Conservation (phyloP, 345 rosid genomes). For the Adansonia digitata region DNA sequence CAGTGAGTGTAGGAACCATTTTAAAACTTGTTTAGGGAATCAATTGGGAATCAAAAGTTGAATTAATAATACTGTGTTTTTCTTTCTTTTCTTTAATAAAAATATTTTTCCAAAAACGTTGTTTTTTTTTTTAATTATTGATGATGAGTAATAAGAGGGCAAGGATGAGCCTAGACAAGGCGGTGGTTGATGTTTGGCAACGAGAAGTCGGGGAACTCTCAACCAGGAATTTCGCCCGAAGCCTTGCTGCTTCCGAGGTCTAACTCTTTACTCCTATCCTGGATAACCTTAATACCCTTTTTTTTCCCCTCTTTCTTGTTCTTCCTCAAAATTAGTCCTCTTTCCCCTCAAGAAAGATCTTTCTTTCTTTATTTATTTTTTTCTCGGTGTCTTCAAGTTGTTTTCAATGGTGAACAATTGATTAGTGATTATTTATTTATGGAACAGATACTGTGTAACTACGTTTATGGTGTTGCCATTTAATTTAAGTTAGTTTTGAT, state of each 20-base stretch:
- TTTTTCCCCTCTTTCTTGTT: background rate
- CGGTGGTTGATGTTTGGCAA: conserved; percentile 60
- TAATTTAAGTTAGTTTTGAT: background rate
- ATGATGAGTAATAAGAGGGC: conserved; percentile 21
- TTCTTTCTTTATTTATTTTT: no score
- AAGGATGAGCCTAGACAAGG: conserved; percentile 28
- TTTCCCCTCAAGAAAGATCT: background rate
- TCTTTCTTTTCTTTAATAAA: background rate
- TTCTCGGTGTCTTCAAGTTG: background rate
- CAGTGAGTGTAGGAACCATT: background rate
- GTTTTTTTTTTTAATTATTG: background rate
- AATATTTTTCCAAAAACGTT: background rate
- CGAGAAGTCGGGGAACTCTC: conserved; percentile 81
- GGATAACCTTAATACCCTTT: no score
- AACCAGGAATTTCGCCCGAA: conserved; percentile 56
- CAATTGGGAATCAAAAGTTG: background rate
- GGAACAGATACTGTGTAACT: background rate
- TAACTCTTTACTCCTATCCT: background rate
- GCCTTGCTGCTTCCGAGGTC: conserved; percentile 81
- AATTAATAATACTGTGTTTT: background rate
- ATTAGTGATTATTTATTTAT: background rate
- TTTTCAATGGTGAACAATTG: background rate
- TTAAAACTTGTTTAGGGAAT: background rate
- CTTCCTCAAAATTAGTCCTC: background rate
- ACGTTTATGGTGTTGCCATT: background rate